Conservation (phyloP, 148 eudicot species). For the Fagopyrum tataricum region DNA sequence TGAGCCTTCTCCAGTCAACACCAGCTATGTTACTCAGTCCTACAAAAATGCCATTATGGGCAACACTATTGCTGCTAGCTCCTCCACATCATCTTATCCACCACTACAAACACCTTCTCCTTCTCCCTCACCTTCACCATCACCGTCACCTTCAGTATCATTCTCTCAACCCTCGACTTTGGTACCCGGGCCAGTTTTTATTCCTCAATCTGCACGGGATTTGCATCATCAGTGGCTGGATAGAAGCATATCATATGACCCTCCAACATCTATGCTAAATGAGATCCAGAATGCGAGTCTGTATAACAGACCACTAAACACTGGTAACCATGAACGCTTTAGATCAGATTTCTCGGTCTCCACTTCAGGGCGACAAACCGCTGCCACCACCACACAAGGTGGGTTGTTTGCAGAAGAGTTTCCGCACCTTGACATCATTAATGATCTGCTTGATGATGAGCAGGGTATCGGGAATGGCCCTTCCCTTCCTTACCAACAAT, state of each 20-base stretch:
- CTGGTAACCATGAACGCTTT: conserved; percentile 17
- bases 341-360: conserved; percentile 36
- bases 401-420: conserved; percentile 58
- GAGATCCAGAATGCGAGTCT: conserved; percentile 33
- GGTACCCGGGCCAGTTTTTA: conserved; percentile 27
- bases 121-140: conserved; percentile 14
- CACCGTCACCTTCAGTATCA: conserved; percentile 21
- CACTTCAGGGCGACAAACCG: conserved; percentile 58
- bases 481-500: conserved; percentile 39
- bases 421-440: conserved; percentile 95
- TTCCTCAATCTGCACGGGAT: conserved; percentile 37
- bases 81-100: conserved; percentile 47
- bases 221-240: conserved; percentile 45
- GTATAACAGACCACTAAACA: conserved; percentile 25
- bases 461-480: conserved; percentile 41
- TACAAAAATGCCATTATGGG: conserved; percentile 79
- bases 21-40: conserved; percentile 53
- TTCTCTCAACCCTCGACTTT: conserved; percentile 42
- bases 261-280: conserved; percentile 26
- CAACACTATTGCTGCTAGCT: conserved; percentile 27
- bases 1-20: conserved; percentile 42
- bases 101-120: conserved; percentile 22
- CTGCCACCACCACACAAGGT: conserved; percentile 17
- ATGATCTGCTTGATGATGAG: conserved; percentile 88
- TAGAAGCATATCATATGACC: conserved; percentile 32